Conservation (phyloP, 2,329 filamentous ascomycete species). For the Coniella lustricola region DNA sequence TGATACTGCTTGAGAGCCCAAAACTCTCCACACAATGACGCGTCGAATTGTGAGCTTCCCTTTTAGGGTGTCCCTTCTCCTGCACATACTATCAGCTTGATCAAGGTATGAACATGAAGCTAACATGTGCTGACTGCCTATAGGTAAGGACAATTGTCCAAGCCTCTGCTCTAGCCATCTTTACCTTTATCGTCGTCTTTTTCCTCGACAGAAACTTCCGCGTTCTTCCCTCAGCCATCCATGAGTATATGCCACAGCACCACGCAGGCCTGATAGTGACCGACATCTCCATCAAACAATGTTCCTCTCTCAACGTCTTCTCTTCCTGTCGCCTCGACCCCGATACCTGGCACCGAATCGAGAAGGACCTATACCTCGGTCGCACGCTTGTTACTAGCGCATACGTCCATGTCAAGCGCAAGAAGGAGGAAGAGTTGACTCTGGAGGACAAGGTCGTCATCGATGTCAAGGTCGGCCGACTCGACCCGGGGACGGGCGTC, state of each 20-base stretch:
- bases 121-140: not conserved
- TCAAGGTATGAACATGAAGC: not conserved
- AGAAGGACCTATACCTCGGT: constrained; percentile 82
- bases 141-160: constrained; percentile 67
- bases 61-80: not conserved
- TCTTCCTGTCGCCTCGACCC: constrained; percentile 69
- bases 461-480: constrained; percentile 66
- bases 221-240: constrained; percentile 76
- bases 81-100: not conserved
- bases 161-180: constrained; percentile 57
- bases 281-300: constrained; percentile 72
- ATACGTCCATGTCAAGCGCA: constrained; percentile 75
- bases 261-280: constrained; percentile 79
- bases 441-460: constrained; percentile 71
- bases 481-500: constrained; percentile 58
- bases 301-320: constrained; percentile 67
- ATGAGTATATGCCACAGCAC: constrained; percentile 80
- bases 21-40: constrained; percentile 10
- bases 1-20: constrained; percentile 9
- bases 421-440: constrained; percentile 76
- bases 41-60: constrained; percentile 14
- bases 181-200: constrained; percentile 66
- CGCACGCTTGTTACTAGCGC: constrained; percentile 67
- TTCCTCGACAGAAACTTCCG: constrained; percentile 85
- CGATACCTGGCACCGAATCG: constrained; percentile 69